phyloP scores from a whole-genome alignment of 129 eudicot species.

The Oenanthe sinensis region DNA sequence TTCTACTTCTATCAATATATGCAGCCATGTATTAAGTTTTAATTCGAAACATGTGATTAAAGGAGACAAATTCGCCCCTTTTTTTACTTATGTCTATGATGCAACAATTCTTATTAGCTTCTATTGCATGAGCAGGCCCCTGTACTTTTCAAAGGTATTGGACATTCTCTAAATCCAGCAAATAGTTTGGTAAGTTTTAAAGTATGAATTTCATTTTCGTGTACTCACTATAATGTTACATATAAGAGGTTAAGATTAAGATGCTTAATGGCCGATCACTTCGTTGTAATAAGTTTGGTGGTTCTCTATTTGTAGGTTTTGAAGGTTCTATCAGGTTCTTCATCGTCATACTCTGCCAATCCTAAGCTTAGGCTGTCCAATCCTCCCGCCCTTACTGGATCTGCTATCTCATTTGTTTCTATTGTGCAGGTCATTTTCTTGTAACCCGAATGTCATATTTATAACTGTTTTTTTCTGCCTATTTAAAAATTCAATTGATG shows the following conservation, averaged over 20 bases:
- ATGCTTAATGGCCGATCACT: not conserved
- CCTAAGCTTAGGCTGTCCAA: constrained; percentile 60
- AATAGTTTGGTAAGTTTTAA: constrained; percentile 21
- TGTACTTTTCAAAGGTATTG: constrained; percentile 25
- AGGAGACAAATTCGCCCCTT: not conserved
- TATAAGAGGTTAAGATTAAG: not conserved
- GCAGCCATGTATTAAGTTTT: not conserved
- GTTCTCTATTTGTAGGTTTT: constrained; percentile 37
- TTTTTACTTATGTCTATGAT: not conserved
- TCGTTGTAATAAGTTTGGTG: not conserved
- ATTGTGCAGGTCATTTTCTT: constrained; percentile 59
- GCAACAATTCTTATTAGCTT: constrained; percentile 2
- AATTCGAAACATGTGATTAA: not conserved
- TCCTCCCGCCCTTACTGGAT: constrained; percentile 78
- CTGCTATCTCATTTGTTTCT: constrained; percentile 77
- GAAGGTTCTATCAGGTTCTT: constrained; percentile 87
- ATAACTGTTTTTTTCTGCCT: not conserved
- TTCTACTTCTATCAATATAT: not conserved
- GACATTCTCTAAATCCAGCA: constrained; percentile 22
- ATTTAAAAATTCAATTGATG: not conserved
- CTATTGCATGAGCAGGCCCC: constrained; percentile 25
- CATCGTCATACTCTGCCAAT: constrained; percentile 85
- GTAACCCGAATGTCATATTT: not conserved
- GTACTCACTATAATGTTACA: constrained; percentile 18
- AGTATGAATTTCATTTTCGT: not conserved